phyloP scores from a whole-genome alignment of 2,329 filamentous ascomycete species.

The Penicillium oxalicum region DNA sequence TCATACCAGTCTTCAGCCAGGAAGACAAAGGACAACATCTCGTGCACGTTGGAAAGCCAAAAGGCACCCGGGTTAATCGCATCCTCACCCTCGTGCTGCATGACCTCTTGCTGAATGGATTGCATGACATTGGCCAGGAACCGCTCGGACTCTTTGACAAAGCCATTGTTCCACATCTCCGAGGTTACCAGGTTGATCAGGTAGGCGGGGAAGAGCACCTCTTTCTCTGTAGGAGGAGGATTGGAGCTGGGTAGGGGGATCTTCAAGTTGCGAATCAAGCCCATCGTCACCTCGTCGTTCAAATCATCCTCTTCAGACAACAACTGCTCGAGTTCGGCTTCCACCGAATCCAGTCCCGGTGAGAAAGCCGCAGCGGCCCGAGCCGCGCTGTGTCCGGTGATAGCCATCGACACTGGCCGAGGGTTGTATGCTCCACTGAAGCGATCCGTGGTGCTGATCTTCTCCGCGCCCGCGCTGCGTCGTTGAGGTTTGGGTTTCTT shows the following conservation, averaged over 20 bases:
- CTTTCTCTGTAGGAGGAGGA: slow-evolving; percentile 92
- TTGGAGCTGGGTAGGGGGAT: slow-evolving; percentile 83
- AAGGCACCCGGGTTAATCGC: slow-evolving; percentile 96
- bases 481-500: slow-evolving; percentile 84
- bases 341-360: slow-evolving; percentile 79
- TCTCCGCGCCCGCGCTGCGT: slow-evolving; percentile 82
- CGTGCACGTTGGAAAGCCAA: slow-evolving; percentile 98
- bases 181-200: slow-evolving; percentile 98
- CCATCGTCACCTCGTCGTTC: slow-evolving; percentile 95
- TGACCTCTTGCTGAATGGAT: slow-evolving; percentile 97
- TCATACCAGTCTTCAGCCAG: slow-evolving; percentile 99
- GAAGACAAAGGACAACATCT: slow-evolving; percentile 99
- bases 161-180: slow-evolving; percentile 99
- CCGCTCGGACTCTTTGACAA: slow-evolving; percentile 97
- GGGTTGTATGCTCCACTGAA: slow-evolving; percentile 93
- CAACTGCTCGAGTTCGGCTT: slow-evolving; percentile 88
- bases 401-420: slow-evolving; percentile 91
- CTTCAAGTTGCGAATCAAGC: slow-evolving; percentile 91
- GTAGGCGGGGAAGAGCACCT: slow-evolving; percentile 96
- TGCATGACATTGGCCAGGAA: slow-evolving; percentile 99
- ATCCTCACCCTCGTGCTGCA: slow-evolving; percentile 97
- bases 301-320: slow-evolving; percentile 92
- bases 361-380: slow-evolving; percentile 72
- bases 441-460: slow-evolving; percentile 69
- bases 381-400: slow-evolving; percentile 49